Base-by-base conservation (phyloP, 2,329 filamentous ascomycete species). In the Pseudodiploospora longispora region DNA sequence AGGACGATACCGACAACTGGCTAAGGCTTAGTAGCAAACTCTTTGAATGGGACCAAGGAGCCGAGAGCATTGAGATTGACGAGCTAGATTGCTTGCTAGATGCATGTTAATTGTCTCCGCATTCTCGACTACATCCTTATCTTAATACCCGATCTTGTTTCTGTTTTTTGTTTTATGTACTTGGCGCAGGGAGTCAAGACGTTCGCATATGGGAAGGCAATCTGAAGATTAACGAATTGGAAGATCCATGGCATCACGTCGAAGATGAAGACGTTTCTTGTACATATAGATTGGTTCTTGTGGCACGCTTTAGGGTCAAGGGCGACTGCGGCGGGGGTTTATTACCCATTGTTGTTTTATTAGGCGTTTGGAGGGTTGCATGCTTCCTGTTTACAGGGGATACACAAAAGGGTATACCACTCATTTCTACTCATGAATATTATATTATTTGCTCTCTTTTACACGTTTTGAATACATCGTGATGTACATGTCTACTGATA, bases 51-150 rank as follows among this genome's bases (percentile, higher is more conserved):
- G 83, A 85, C 58, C 75, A 75, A 60, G 88, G 82, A 60, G 89
- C 90, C 1, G 93, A 97, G 69, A 85, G 82, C 52, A 83, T 97
- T 54, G 89, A 94, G 62, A 78, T 97, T 40, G 88, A 95, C 38
- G 93, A 98, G 71, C 80, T 97, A 27, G 91, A 97, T 59, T 81
- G 85, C 55, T 77, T 96, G 61, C 78, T 96, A 57, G 83, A 86
- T 59, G 82, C 79, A 53, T 87, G 81, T 63, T 88, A 68, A 74
- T 43, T 47, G 38, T 41, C 42, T 49, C 44, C 47, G 43, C 6
- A 38, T 38, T 38, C 42, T 34, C 42, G 19, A 32, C n/a, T 19
- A 36, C 38, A 9, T 37, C 27, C 37, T 37, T 42, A n/a, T 36
- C 28, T 42, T 33, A 30, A 42, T 30, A 36, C 27, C 36, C 30